These are phyloP conservation scores for Lactarius quietus DNA, from an alignment of 768 basidiomycete genomes.

Conservation along the genomic window DNA sequence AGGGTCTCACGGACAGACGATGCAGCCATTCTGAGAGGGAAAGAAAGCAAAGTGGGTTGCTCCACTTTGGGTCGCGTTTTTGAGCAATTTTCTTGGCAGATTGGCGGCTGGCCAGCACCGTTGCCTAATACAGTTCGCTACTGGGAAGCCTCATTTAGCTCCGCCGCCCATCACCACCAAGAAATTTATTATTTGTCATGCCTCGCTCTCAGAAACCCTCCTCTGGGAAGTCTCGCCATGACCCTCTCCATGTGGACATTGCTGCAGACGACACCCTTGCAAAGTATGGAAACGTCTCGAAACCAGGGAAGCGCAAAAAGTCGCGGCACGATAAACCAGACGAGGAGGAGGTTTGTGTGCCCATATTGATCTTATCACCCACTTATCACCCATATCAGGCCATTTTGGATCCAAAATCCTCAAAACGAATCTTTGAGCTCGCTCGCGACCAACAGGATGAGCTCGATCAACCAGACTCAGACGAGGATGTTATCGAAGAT, in stretches of 20 bases:
- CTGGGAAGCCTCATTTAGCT: background rate
- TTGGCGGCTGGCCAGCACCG: no score
- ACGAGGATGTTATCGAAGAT: conserved; percentile 32
- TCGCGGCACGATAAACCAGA: conserved; percentile 39
- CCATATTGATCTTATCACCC: background rate
- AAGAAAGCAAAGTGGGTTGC: background rate
- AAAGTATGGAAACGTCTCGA: conserved; percentile 75
- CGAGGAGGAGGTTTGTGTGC: conserved; percentile 37
- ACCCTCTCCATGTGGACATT: conserved; percentile 83
- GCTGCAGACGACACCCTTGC: conserved; percentile 69
- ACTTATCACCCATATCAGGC: conserved; percentile 40
- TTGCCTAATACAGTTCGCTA: no score
- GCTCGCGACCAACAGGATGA: conserved; percentile 94
- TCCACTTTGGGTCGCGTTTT: background rate
- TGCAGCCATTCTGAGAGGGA: conserved; percentile 19
- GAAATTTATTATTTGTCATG: conserved; percentile 47
- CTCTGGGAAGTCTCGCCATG: conserved; percentile 64
- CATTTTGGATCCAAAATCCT: conserved; percentile 76
- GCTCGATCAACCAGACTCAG: conserved; percentile 42
- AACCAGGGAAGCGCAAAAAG: conserved; percentile 74
- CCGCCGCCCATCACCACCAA: background rate
- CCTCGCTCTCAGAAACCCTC: conserved; percentile 53
- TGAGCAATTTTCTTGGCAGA: background rate
- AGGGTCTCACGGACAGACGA: conserved; percentile 15
- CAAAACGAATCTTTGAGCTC: conserved; percentile 84